A percentile compares a stretch with the other conserved stretches of the same genome.
Evolutionary conservation across 129 eudicot species (phyloP).

Genomic region (Oenanthe sinensis): DNA sequence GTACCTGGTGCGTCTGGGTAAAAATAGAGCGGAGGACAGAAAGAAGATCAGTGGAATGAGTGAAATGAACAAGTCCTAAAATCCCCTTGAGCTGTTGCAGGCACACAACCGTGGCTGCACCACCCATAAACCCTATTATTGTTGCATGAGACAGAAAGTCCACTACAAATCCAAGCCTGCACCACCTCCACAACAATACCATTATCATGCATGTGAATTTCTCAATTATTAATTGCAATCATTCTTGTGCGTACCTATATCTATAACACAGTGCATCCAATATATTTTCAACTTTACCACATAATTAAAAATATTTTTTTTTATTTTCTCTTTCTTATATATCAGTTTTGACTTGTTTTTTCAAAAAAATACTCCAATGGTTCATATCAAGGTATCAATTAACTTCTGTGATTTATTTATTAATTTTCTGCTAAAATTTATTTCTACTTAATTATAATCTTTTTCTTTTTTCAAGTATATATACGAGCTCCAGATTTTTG

Average conservation of each 20-base stretch:
- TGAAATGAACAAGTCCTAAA: conserved; percentile 68
- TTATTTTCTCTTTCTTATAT: too few species aligned
- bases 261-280: neutral
- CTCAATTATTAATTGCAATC: neutral
- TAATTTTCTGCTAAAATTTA: too few species aligned
- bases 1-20: conserved; percentile 66
- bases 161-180: conserved; percentile 89
- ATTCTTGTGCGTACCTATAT: neutral
- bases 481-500: too few species aligned
- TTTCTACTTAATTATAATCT: too few species aligned
- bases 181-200: neutral
- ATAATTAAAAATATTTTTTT: too few species aligned
- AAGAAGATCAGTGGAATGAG: conserved; percentile 70
- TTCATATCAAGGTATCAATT: too few species aligned
- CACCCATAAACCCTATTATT: conserved; percentile 92
- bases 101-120: conserved; percentile 91
- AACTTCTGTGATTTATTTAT: too few species aligned
- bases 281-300: neutral
- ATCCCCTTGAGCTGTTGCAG: conserved; percentile 86
- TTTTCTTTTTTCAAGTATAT: too few species aligned
- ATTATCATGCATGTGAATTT: neutral
- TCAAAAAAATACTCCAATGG: too few species aligned
- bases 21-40: conserved; percentile 71
- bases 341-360: too few species aligned
- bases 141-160: conserved; percentile 93